These are phyloP conservation scores for Takashimella koratensis DNA, from an alignment of 1,284 basidiomycete species.

Conservation along the genomic window DNA sequence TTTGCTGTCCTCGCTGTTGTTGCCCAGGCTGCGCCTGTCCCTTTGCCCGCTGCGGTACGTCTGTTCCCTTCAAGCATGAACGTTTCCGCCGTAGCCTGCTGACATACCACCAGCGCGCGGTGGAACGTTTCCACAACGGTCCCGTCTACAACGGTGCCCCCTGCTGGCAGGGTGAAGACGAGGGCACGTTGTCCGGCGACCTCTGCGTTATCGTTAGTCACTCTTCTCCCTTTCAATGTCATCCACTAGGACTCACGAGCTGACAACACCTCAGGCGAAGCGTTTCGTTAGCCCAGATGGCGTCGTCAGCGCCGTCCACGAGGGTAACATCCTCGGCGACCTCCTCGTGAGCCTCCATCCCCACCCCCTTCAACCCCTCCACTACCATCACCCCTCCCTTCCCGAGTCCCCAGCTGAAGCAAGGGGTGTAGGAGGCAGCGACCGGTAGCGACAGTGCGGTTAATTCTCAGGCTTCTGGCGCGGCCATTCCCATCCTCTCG, in stretches of 20 bases:
- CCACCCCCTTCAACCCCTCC: not conserved
- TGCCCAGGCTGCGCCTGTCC: constrained; percentile 16
- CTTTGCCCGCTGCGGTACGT: constrained; percentile 15
- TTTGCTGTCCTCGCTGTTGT: constrained; percentile 19
- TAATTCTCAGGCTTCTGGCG: not conserved
- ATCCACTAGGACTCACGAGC: not conserved
- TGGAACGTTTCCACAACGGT: not conserved
- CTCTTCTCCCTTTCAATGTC: not conserved
- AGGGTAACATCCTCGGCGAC: not conserved
- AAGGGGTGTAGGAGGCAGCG: not conserved
- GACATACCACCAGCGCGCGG: too few species aligned
- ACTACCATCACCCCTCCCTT: too few species aligned
- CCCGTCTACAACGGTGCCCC: constrained; percentile 3
- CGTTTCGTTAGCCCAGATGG: not conserved
- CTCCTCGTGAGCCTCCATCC: not conserved
- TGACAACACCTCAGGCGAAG: not conserved
- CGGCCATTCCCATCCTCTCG: not conserved
- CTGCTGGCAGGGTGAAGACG: constrained; percentile 11
- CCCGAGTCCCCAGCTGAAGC: not conserved
- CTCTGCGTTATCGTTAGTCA: constrained; percentile 14
- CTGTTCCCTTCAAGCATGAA: not conserved
- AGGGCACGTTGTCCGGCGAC: constrained; percentile 6
- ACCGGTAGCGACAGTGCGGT: not conserved
- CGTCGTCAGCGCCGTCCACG: not conserved
- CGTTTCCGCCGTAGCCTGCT: not conserved